Percentiles rank a stretch among this genome's conserved stretches.
These are phyloP conservation scores for Hypoxylon cercidicola DNA, from an alignment of 495 filamentous ascomycete species.

Conservation along the genomic window DNA sequence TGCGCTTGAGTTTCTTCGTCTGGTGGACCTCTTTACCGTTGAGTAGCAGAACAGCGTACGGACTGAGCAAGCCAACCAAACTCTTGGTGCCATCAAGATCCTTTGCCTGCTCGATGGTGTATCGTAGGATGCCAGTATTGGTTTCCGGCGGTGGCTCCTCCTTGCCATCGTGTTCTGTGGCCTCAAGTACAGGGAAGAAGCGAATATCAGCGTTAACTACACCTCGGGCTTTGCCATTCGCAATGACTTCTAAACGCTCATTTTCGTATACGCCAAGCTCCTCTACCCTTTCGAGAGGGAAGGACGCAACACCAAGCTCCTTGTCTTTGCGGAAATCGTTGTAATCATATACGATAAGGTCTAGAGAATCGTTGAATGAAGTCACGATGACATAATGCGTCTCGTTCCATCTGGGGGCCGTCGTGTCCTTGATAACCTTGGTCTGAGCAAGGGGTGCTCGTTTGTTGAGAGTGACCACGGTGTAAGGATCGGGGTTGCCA, in stretches of 20 bases:
- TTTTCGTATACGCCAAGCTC: conserved; percentile 82
- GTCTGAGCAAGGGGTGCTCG: conserved; percentile 83
- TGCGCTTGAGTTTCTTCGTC: conserved; percentile 91
- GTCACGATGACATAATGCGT: conserved; percentile 95
- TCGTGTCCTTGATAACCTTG: conserved; percentile 84
- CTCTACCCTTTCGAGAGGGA: conserved; percentile 83
- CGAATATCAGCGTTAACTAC: conserved; percentile 82
- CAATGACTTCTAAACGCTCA: conserved; percentile 81
- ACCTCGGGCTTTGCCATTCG: conserved; percentile 85
- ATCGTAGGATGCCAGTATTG: conserved; percentile 90
- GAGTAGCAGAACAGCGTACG: conserved; percentile 86
- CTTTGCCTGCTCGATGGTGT: conserved; percentile 94
- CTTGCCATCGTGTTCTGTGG: conserved; percentile 77
- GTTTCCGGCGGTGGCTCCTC: conserved; percentile 83
- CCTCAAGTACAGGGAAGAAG: conserved; percentile 93
- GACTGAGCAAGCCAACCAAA: conserved; percentile 86
- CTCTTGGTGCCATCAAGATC: conserved; percentile 92
- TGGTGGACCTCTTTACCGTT: conserved; percentile 89
- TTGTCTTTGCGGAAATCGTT: conserved; percentile 98
- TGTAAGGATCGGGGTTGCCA: conserved; percentile 93
- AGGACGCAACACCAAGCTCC: conserved; percentile 87
- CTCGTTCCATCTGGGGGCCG: conserved; percentile 93
- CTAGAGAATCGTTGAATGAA: conserved; percentile 85
- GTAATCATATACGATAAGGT: conserved; percentile 86
- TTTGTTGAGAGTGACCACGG: conserved; percentile 85